These are phyloP conservation scores for Pseudovirgaria hyperparasitica DNA, from an alignment of 2,329 filamentous ascomycete genomes.

Conservation along the genomic window DNA sequence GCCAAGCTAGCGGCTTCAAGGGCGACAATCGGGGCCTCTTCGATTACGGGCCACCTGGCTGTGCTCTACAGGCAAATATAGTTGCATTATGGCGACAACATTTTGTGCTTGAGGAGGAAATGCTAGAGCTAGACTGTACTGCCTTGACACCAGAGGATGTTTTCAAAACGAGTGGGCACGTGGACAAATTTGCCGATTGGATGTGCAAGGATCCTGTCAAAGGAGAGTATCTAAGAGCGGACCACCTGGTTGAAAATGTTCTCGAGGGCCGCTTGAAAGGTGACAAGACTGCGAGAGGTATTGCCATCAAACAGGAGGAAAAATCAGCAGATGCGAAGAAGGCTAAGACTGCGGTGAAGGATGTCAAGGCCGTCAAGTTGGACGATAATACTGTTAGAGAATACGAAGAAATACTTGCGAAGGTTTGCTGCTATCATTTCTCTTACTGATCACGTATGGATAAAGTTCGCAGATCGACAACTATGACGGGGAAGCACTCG, in stretches of 20 bases:
- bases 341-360: constrained; percentile 62
- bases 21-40: constrained; percentile 71
- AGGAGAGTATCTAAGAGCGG: constrained; percentile 80
- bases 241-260: constrained; percentile 84
- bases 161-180: constrained; percentile 76
- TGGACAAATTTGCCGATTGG: constrained; percentile 91
- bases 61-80: constrained; percentile 69
- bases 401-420: constrained; percentile 75
- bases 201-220: constrained; percentile 95
- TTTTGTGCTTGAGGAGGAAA: too few species aligned
- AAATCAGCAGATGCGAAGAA: constrained; percentile 65
- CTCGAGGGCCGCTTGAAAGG: constrained; percentile 70
- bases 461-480: constrained; percentile 67
- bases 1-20: too few species aligned
- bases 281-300: constrained; percentile 73
- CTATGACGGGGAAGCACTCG: constrained; percentile 68
- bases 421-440: constrained; percentile 26
- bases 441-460: too few species aligned
- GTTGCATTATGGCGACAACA: constrained; percentile 78
- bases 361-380: constrained; percentile 60
- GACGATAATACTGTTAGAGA: constrained; percentile 70
- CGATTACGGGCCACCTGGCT: constrained; percentile 78
- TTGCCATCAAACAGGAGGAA: constrained; percentile 53
- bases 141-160: constrained; percentile 79
- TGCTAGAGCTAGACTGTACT: constrained; percentile 76